These are phyloP conservation scores for Fusarium lateritium DNA, from an alignment of 2,329 filamentous ascomycete genomes.

Conservation along the genomic window DNA sequence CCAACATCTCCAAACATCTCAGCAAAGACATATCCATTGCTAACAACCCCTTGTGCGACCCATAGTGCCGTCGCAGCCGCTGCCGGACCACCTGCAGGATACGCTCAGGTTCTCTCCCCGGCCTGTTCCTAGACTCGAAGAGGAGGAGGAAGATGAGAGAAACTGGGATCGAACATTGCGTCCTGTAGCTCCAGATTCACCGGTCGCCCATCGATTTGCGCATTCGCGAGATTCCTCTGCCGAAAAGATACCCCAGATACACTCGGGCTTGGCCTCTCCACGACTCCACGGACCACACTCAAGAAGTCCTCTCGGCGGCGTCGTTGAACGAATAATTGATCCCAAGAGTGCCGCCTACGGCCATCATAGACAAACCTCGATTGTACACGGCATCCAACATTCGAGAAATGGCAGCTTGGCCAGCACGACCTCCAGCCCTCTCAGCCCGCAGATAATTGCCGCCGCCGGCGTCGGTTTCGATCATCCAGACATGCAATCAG, in stretches of 20 bases:
- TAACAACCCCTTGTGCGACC: conserved; percentile 49
- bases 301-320: conserved; percentile 58
- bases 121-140: conserved; percentile 66
- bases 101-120: conserved; percentile 67
- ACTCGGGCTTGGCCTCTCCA: conserved; percentile 53
- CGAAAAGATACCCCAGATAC: conserved; percentile 63
- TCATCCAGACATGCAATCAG: conserved; percentile 65
- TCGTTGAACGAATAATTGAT: conserved; percentile 69
- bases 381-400: conserved; percentile 97
- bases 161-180: conserved; percentile 68
- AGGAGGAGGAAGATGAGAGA: conserved; percentile 66
- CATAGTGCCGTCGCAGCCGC: conserved; percentile 71
- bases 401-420: conserved; percentile 88
- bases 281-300: conserved; percentile 59
- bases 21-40: conserved; percentile 35
- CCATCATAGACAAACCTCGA: conserved; percentile 96
- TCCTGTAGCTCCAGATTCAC: conserved; percentile 60
- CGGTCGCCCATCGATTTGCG: conserved; percentile 56
- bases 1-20: conserved; percentile 36
- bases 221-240: conserved; percentile 73
- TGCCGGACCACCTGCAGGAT: conserved; percentile 69
- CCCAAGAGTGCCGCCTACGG: conserved; percentile 75
- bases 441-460: conserved; percentile 89
- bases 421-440: conserved; percentile 84
- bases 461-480: conserved; percentile 73